Evolutionary conservation across 2,329 filamentous ascomycete species (phyloP).

Genomic region (Ophiostoma pallidulum): DNA sequence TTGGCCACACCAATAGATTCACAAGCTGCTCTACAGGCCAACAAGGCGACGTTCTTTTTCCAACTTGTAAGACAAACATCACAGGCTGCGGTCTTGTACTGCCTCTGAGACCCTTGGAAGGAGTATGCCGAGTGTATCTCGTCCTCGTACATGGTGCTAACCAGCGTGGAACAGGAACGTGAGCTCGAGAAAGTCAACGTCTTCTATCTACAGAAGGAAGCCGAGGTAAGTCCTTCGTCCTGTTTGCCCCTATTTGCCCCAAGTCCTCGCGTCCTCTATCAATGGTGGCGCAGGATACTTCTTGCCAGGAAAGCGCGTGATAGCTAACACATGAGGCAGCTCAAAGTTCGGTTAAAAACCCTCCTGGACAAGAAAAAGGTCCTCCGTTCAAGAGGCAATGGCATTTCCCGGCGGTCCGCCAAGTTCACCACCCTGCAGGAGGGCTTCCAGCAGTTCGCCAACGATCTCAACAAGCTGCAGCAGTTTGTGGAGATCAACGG

Average conservation of each 20-base stretch:
- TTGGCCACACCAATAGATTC: slow-evolving; percentile 51
- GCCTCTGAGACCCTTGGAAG: too few relatives aligned
- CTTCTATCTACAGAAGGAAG: slow-evolving; percentile 96
- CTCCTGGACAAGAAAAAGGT: slow-evolving; percentile 92
- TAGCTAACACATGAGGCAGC: slow-evolving; percentile 38
- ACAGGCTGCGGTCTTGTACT: slow-evolving; percentile 2
- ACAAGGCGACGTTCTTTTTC: slow-evolving; percentile 98
- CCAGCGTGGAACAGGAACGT: slow-evolving; percentile 62
- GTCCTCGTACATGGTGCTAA: slow-evolving; percentile 22
- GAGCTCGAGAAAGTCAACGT: slow-evolving; percentile 98
- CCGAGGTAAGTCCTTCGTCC: slow-evolving; percentile 58
- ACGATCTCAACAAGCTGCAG: slow-evolving; percentile 92
- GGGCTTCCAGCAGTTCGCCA: slow-evolving; percentile 94
- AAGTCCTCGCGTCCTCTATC: too few relatives aligned
- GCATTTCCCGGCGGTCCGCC: slow-evolving; percentile 75
- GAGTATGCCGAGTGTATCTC: too few relatives aligned
- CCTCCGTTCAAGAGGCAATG: slow-evolving; percentile 67
- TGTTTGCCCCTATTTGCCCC: too few relatives aligned
- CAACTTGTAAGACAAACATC: slow-evolving; percentile 59
- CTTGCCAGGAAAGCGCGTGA: neutral
- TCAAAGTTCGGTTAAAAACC: slow-evolving; percentile 86
- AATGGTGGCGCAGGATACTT: too few relatives aligned
- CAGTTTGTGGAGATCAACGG: slow-evolving; percentile 99
- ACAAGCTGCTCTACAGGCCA: slow-evolving; percentile 86
- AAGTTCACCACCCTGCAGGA: slow-evolving; percentile 94